Base-by-base conservation (phyloP, 345 rosid species). In the Linum trigynum region DNA sequence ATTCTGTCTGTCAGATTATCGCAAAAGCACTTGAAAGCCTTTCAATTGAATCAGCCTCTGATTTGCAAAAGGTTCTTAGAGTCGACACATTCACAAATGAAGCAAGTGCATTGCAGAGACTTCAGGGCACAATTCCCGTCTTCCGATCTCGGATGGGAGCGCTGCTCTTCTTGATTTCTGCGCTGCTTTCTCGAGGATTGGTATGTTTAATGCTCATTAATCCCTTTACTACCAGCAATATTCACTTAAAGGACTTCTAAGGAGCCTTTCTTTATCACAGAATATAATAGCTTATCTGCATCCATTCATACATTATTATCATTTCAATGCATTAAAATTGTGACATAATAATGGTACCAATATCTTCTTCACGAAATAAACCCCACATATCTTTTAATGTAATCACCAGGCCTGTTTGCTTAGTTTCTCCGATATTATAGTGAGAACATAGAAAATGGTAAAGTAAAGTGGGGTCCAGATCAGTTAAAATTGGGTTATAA, bases 81-180 rank as follows among this genome's bases (percentile, higher is more conserved):
- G 79, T 88, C 15, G 92, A 82, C 57, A 75, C 80, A 32, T 83
- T 75, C 68, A 75, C 80, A 63, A 72, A 84, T 11, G 81, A 81
- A 38, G 64, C 81, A 62, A 82, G 76, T 75, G 86, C 84, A 9
- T 71, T 83, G 57, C 84, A 43, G 67, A 81, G 79, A 78, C 84
- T 95, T 48, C 76, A 85, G 75, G 72, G 65, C 38, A 74, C 78
- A 66, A 75, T 95, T 76, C 87, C 94, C 57, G 76, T 82, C 71
- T 91, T 88, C 76, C 88, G 78, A 75, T 91, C 96, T 74, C 91
- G 94, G 55, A 86, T 87, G 99, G 99, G 99, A 60, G 96, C 96
- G 17, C 69, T 91, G 77, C 83, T 91, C n/a, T 91, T 95, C 82
- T 95, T 95, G 61, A 82, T 95, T 73, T 95, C 99, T 51, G 95